Conservation (phyloP, 1,284 basidiomycete genomes). For the Sphaerobolus stellatus region DNA sequence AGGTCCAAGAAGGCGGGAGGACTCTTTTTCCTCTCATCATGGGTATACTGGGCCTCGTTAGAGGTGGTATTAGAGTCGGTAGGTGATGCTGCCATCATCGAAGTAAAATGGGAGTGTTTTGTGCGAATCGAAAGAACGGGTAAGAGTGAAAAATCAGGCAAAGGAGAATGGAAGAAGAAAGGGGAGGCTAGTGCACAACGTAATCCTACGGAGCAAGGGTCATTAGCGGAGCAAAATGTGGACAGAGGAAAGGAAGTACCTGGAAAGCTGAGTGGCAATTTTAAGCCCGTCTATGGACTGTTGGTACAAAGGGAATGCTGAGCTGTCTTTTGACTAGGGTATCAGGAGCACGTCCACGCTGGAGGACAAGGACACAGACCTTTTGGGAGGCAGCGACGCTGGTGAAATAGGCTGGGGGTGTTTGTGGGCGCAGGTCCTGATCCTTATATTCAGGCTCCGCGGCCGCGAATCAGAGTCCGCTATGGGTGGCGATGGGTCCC, state of each 20-base stretch:
- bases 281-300: constrained; percentile 77
- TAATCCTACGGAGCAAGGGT: constrained; percentile 42
- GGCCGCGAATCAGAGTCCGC: not conserved
- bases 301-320: constrained; percentile 57
- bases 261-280: constrained; percentile 58
- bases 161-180: constrained; percentile 54
- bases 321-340: constrained; percentile 23
- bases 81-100: constrained; percentile 64
- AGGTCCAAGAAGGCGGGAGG: constrained; percentile 87
- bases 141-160: constrained; percentile 55
- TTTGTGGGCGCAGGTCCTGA: constrained; percentile 6
- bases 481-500: too few relatives aligned
- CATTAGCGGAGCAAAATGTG: constrained; percentile 12
- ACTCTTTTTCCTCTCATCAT: constrained; percentile 70
- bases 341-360: too few relatives aligned
- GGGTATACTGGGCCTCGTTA: constrained; percentile 25
- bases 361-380: constrained; percentile 8
- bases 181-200: constrained; percentile 66
- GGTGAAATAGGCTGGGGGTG: constrained; percentile 2
- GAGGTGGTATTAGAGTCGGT: constrained; percentile 64
- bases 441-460: not conserved
- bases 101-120: constrained; percentile 50
- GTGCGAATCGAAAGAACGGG: constrained; percentile 53
- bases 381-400: constrained; percentile 9
- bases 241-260: constrained; percentile 40